Percentiles rank a stretch among this genome's conserved stretches.
These are phyloP conservation scores for Trichophyton mentagrophytes DNA, from an alignment of 2,329 filamentous ascomycete genomes.

Conservation along the genomic window DNA sequence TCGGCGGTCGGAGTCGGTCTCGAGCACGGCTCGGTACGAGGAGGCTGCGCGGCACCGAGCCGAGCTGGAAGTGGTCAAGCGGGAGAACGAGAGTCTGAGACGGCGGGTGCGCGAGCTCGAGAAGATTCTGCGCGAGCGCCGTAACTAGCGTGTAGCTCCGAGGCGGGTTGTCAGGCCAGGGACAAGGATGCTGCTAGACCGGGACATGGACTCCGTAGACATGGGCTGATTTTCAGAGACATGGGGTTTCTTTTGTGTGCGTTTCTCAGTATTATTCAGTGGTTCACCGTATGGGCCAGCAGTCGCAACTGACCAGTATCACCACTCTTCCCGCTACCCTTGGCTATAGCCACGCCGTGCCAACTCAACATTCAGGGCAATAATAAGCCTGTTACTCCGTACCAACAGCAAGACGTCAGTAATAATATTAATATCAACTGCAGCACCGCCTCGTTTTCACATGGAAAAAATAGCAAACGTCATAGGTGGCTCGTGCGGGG, in stretches of 20 bases:
- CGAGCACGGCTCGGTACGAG: conserved; percentile 29
- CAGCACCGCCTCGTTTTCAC: neutral
- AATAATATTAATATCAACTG: neutral
- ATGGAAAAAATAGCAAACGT: neutral
- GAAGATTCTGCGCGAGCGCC: conserved; percentile 19
- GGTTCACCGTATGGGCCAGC: neutral
- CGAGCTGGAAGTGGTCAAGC: conserved; percentile 33
- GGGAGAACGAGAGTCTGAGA: conserved; percentile 36
- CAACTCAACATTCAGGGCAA: too few species aligned
- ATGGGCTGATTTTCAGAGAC: neutral
- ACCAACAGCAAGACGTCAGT: too few species aligned
- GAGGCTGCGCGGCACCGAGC: conserved; percentile 30
- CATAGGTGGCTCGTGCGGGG: conserved; percentile 18
- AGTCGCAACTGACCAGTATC: neutral
- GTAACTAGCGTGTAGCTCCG: neutral
- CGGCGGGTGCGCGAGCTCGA: conserved; percentile 35
- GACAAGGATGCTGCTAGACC: neutral
- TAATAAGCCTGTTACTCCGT: too few species aligned
- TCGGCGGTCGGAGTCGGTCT: conserved; percentile 18
- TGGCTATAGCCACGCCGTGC: too few species aligned
- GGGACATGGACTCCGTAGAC: neutral
- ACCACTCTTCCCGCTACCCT: neutral
- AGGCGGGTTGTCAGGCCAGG: neutral
- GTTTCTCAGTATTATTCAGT: neutral
- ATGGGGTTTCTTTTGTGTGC: neutral